Base-by-base conservation (phyloP, 805 yeast genomes). In the Candida tibetensis region DNA sequence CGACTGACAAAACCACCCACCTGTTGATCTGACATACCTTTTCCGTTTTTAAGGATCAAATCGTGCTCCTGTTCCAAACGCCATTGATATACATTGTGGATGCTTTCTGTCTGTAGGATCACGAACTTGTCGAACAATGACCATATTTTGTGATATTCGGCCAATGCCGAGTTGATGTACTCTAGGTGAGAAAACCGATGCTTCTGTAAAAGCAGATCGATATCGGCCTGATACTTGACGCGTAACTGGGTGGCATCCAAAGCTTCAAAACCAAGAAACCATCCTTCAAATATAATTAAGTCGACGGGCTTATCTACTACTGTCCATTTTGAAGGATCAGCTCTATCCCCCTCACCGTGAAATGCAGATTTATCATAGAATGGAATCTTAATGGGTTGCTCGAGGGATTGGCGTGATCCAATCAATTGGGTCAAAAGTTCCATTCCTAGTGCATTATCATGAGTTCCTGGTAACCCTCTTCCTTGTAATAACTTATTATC, bases 391-490 rank as follows among this genome's bases (percentile, higher is more conserved):
- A 55, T 43, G 9, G 60, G 51, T 5, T 79, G 60, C 9, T 41
- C 17, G 36, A 40, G 19, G 25, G 15, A n/a, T 12, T 40, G 26
- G n/a, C n/a, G n/a, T n/a, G n/a, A n/a, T 1, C 52, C 42, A 2
- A 74, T 53, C 21, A 62, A 42, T n/a, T 34, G 45, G 36, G 18
- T 50, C 28, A 85, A 46, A 4, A 72, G 57, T 5, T 58, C 47
- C 5, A 45, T 32, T n/a, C 71, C 54, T 10, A 84, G 51, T 1
- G 47, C 48, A 13, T 85, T 52, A 53, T 91, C 97, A 57, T 91
- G 99, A 0, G 98, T 91, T 0, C 97, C 97, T 0, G 98, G 98
- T 12, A 86, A 69, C 0, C 98, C 98, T 17, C 98, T 66, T 2
- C 95, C 95, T 41, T 70, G 74, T 13, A 87, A 52, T 32, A 91